Base-by-base conservation (phyloP, 2,329 filamentous ascomycete genomes). In the Xylaria sp. region DNA sequence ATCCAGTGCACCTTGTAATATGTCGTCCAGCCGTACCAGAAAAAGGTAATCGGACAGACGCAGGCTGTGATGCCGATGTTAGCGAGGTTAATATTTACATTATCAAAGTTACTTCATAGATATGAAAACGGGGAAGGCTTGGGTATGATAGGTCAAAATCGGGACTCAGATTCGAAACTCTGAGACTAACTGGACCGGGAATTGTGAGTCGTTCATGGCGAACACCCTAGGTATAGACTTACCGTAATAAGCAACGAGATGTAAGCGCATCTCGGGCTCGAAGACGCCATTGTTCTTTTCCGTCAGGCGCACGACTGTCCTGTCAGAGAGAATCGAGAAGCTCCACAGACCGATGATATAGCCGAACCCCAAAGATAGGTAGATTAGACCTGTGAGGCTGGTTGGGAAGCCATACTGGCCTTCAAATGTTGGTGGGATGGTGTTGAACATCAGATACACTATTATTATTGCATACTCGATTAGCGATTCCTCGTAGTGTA, bases 371-470 rank as follows among this genome's bases (percentile, higher is more conserved):
- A 85, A 68, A 4, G 78, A 73, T 23, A 85, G 72, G 70, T 84
- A 85, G 8, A 81, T 77, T 3, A 85, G 73, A 1, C 83, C 82
- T 0, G 81, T 79, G 58, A 78, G 68, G 56, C 80, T 79, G 13
- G 78, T 72, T 44, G 71, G 74, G 75, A 81, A 85, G 63, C 76
- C 76, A 64, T 85, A 85, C 11, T 74, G 75, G 33, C 74, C 70
- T 62, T 78, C 71, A 63, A 85, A 85, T 25, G 83, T 79, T 7
- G 78, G 74, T n/a, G 82, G 78, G 63, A 85, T 80, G 17, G 81
- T 82, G 63, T 81, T 84, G 73, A 83, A 84, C 67, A 85, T 79
- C 9, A 85, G 75, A 68, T 85, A 85, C 19, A 84, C 60, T 66
- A 29, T 6, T 11, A 56, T 8, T 5, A 13, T 13, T 5, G 9